Base-by-base conservation (phyloP, 116 monocot genomes). In the Zostera marina region DNA sequence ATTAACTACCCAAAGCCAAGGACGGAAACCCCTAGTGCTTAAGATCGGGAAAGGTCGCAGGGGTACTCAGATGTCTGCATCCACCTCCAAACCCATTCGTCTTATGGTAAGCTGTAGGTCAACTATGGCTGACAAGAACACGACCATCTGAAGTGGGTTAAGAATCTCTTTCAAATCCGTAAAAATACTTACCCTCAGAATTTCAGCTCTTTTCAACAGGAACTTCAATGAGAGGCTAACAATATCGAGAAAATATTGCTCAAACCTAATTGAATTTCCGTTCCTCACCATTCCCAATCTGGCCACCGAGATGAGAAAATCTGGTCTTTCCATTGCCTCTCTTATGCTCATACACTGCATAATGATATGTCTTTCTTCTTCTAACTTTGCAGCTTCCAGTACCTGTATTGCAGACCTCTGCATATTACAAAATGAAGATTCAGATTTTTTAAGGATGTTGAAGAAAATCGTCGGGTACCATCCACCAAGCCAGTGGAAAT, bases 401-500 rank as follows among this genome's bases (percentile, higher is more conserved):
- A 15, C 17, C 48, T 48, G 6, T 15, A 19, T 19, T n/a, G 48
- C 7, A 6, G 12, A 16, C 48, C 0, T 19, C 48, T 48, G 48
- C 48, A 15, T 0, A 9, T 5, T 1, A 15, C 7, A 48, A 7
- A 48, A 15, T 19, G 48, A 19, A 7, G n/a, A 48, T 16, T 1
- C 17, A n/a, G 48, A 5, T 15, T 15, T 48, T 7, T 12, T 48
- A n/a, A 48, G 48, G 8, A 48, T 3, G 16, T 19, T 65, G 53
- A 80, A 80, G 25, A 59, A 42, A 15, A 76, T 39, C 14, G 58
- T 44, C 15, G 80, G 80, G 42, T 66, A 69, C 80, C 75, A 60
- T 13, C 73, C 80, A 53, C 61, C 69, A 23, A 76, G 16, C 80
- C 80, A 80, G 22, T 76, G 70, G 66, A 80, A 76, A 54, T 65